Conservation (phyloP, 495 filamentous ascomycete species). For the Arthonia radiata region DNA sequence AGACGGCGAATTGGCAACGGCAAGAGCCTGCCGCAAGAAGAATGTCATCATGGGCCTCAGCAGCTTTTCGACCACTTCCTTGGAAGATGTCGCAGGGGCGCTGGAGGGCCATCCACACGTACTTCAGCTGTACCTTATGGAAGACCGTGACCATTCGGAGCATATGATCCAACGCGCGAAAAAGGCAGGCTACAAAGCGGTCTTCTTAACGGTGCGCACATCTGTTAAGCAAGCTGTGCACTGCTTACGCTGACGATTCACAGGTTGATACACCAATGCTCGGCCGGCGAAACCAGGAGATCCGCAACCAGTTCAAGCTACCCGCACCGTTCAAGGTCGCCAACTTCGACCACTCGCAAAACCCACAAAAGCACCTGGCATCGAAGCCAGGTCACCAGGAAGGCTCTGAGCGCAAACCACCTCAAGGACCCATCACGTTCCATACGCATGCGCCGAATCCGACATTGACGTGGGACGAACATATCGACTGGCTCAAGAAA, state of each 20-base stretch:
- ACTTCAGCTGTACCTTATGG: slow-evolving; percentile 20
- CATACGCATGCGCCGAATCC: slow-evolving; percentile 15
- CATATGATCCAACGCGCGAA: slow-evolving; percentile 23
- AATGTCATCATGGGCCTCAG: slow-evolving; percentile 29
- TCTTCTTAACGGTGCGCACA: slow-evolving; percentile 16
- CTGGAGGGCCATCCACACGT: slow-evolving; percentile 20
- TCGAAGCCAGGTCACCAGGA: slow-evolving; percentile 9
- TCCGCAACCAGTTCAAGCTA: slow-evolving; percentile 19
- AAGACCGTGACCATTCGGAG: slow-evolving; percentile 15
- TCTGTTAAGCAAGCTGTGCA: too few species aligned
- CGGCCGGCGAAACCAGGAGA: slow-evolving; percentile 18
- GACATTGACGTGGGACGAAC: slow-evolving; percentile 14
- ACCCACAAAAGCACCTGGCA: too few species aligned
- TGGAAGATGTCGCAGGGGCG: slow-evolving; percentile 26
- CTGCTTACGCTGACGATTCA: too few species aligned
- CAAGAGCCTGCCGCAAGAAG: slow-evolving; percentile 16
- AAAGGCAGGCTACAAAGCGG: slow-evolving; percentile 13
- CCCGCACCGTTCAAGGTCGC: slow-evolving; percentile 13
- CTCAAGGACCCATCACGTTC: slow-evolving; percentile 12
- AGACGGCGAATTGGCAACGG: slow-evolving; percentile 24
- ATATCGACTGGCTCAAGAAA: slow-evolving; percentile 13
- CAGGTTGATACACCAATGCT: slow-evolving; percentile 15
- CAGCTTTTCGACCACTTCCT: slow-evolving; percentile 22
- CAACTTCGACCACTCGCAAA: too few species aligned
- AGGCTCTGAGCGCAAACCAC: slow-evolving; percentile 8